Percentiles rank a stretch among this genome's conserved stretches.
These are phyloP conservation scores for Pichia sp. DNA, from an alignment of 1,139 yeast species.

Conservation along the genomic window DNA sequence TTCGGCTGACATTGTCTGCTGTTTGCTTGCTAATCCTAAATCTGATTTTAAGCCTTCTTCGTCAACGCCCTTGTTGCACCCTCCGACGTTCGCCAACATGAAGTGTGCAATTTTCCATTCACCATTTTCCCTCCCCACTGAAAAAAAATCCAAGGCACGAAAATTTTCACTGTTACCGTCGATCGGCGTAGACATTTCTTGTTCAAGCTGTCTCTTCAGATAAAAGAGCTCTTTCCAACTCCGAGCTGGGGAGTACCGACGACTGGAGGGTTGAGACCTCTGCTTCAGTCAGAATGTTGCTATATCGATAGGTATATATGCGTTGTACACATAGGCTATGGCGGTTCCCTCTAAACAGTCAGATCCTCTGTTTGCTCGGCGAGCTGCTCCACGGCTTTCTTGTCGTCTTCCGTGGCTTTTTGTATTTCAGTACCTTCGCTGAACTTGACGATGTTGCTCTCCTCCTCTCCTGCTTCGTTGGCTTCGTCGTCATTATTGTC, in stretches of 20 bases:
- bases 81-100: background rate
- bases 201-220: background rate
- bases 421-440: slow-evolving; percentile 23
- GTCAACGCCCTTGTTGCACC: background rate
- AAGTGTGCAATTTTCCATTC: background rate
- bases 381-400: slow-evolving; percentile 37
- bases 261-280: no score
- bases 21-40: background rate
- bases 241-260: no score
- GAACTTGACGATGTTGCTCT: slow-evolving; percentile 12
- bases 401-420: slow-evolving; percentile 33
- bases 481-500: slow-evolving; percentile 46
- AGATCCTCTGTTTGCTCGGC: slow-evolving; percentile 24
- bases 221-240: no score
- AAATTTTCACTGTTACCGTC: background rate
- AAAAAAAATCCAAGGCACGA: background rate
- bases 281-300: background rate
- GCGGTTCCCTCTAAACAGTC: slow-evolving; percentile 13
- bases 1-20: slow-evolving; percentile 33
- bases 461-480: slow-evolving; percentile 30
- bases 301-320: background rate
- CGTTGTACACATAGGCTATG: background rate
- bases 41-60: background rate
- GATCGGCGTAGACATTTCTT: background rate
- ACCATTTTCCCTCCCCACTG: background rate